Evolutionary conservation across 2,329 filamentous ascomycete genomes (phyloP).

Genomic region (Talaromyces sp.): DNA sequence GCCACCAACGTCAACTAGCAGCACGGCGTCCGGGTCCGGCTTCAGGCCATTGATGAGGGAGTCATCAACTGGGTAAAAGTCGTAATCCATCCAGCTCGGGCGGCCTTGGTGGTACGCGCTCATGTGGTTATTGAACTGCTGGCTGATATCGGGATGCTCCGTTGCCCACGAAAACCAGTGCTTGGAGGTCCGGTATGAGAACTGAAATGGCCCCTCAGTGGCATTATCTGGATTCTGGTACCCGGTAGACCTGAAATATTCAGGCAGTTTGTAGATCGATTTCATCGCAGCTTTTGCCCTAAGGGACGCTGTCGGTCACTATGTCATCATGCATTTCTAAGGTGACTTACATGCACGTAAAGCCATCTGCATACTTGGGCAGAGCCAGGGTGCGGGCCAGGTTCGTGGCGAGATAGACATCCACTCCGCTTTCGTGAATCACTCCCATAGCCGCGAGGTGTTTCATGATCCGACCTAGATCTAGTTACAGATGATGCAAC

Average conservation of each 20-base stretch:
- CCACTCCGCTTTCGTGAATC: not conserved
- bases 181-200: not conserved
- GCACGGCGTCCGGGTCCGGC: no score
- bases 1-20: not conserved
- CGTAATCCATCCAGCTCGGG: not conserved
- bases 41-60: not conserved
- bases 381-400: not conserved
- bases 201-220: not conserved
- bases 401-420: no score
- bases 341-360: not conserved
- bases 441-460: not conserved
- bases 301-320: no score
- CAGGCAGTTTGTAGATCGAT: not conserved
- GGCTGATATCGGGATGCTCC: no score
- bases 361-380: not conserved
- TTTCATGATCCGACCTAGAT: not conserved
- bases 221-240: not conserved
- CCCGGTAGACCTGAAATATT: not conserved
- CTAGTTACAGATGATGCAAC: not conserved
- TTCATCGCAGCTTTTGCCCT: not conserved
- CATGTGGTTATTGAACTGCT: not conserved
- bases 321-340: not conserved
- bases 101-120: not conserved
- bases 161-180: not conserved
- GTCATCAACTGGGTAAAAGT: not conserved